Evolutionary conservation across 2,329 filamentous ascomycete species (phyloP).

Genomic region (Ascochyta lentis): DNA sequence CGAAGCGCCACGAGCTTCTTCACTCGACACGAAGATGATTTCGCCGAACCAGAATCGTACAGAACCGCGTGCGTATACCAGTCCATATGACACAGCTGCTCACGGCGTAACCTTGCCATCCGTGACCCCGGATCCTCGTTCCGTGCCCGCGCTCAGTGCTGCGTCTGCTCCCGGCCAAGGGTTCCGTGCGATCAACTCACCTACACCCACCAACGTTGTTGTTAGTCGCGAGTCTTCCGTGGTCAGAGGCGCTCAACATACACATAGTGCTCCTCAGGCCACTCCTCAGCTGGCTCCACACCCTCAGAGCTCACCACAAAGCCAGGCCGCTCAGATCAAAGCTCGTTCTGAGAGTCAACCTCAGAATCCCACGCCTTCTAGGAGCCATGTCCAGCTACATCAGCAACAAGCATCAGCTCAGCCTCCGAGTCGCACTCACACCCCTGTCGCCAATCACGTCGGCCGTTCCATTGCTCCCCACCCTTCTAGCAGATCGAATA

Average conservation of each 20-base stretch:
- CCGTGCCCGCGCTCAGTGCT: neutral
- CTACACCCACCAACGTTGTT: conserved; percentile 21
- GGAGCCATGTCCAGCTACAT: conserved; percentile 20
- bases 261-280: conserved; percentile 27
- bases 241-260: conserved; percentile 25
- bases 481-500: conserved; percentile 38
- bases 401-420: conserved; percentile 28
- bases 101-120: conserved; percentile 1
- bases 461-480: conserved; percentile 35
- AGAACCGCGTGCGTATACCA: conserved; percentile 34
- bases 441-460: conserved; percentile 27
- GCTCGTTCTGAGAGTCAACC: conserved; percentile 14
- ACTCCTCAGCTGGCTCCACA: conserved; percentile 18
- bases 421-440: conserved; percentile 33
- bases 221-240: conserved; percentile 31
- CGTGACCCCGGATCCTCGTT: conserved; percentile 4
- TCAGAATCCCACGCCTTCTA: conserved; percentile 22
- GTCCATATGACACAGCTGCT: conserved; percentile 39
- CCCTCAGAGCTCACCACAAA: conserved; percentile 15
- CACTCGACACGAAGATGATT: conserved; percentile 9
- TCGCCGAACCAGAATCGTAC: conserved; percentile 4
- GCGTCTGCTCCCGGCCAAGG: conserved; percentile 20
- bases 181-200: conserved; percentile 21
- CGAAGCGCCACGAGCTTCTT: conserved; percentile 23
- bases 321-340: conserved; percentile 16